Evolutionary conservation across 176 grass and related monocot species (phyloP), one percentile per base, ranked within the genome.

Genomic region (Metroxylon sagu): DNA sequence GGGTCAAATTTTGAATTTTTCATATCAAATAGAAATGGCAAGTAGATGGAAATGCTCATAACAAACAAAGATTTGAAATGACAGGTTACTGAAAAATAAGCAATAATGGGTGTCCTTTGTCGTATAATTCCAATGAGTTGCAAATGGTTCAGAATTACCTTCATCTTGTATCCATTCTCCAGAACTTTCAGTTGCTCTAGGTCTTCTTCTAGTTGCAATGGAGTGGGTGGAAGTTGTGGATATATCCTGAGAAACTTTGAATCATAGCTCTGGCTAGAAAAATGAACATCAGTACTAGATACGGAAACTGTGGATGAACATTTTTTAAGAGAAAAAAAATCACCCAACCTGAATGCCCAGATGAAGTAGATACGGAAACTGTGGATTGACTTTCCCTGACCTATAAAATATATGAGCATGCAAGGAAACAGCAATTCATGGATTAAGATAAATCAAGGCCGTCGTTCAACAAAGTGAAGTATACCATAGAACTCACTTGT

Each of bases 131-230:
- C n/a, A 1, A 15, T 14, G 16, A 51, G 19, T 43, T n/a, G 55
- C 26, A 17, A 17, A 14, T 43, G 10, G 35, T 43, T 43, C 54
- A 2, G 71, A 73, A 69, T 64, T 78, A 98, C 93, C 87, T 98
- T 98, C 84, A 98, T 98, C 59, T 76, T 91, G 60, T 92, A 92
- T 18, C 93, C 84, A 43, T 92, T 92, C 51, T 98, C 93, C 60
- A 92, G 84, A 62, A 98, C 93, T 88, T 97, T 97, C 16, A 98
- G 84, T 81, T 92, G 93, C 58, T 98, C 87, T 30, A 92, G 78
- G 69, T 98, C 93, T 83, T 98, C 93, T 72, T 98, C 93, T 59
- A 85, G 60, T 58, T 92, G 93, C 73, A 98, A 60, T n/a, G 81
- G 79, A 62, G 93, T 92, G 52, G 87, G 76, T 69, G 71, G 56